Conservation (phyloP, 148 eudicot genomes). For the Vaccinium macrocarpon region DNA sequence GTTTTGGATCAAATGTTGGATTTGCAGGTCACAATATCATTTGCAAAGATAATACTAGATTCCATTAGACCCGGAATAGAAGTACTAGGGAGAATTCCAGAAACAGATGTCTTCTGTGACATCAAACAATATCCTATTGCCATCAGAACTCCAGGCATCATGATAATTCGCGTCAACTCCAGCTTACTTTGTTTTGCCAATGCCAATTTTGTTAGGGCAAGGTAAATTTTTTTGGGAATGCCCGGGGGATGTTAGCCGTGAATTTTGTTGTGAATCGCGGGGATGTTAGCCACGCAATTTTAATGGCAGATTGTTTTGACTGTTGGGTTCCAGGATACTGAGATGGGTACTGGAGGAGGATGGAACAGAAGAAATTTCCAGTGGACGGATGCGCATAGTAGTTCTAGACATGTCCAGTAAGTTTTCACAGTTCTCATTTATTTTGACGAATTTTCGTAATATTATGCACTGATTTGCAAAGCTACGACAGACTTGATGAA, state of each 20-base stretch:
- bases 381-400: slow-evolving; percentile 9
- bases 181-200: slow-evolving; percentile 42
- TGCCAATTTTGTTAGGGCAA: slow-evolving; percentile 37
- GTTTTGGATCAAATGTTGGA: neutral
- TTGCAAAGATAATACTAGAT: slow-evolving; percentile 27
- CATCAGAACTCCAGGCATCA: slow-evolving; percentile 23
- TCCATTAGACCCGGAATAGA: slow-evolving; percentile 29
- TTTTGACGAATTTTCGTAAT: neutral
- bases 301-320: neutral
- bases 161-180: slow-evolving; percentile 30
- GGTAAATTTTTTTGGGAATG: slow-evolving; percentile 19
- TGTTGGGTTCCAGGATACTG: slow-evolving; percentile 20
- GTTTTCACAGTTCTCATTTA: neutral
- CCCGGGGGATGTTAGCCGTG: neutral
- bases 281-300: neutral
- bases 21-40: slow-evolving; percentile 29
- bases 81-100: slow-evolving; percentile 30
- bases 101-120: slow-evolving; percentile 31
- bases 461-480: neutral
- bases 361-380: slow-evolving; percentile 19
- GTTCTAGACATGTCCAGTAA: slow-evolving; percentile 33
- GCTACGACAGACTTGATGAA: slow-evolving; percentile 26
- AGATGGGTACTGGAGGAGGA: slow-evolving; percentile 23
- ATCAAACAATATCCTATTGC: slow-evolving; percentile 27
- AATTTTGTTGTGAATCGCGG: neutral